Evolutionary conservation across 495 filamentous ascomycete species (phyloP).

Genomic region (Penicillium canariense): DNA sequence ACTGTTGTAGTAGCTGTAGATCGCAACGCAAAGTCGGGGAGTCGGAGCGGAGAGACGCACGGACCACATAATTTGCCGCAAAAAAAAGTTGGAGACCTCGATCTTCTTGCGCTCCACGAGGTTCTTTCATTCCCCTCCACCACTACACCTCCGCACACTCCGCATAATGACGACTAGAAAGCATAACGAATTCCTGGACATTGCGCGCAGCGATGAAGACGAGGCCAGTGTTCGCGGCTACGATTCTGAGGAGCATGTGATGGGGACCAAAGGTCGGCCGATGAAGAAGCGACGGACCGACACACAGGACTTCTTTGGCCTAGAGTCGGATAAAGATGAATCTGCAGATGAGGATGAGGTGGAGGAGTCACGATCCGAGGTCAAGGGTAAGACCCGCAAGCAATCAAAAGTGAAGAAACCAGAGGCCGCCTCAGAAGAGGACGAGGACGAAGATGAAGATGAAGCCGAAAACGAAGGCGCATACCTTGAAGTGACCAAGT

Average conservation of each 20-base stretch:
- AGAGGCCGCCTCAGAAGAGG: background rate
- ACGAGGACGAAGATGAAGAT: slow-evolving; percentile 23
- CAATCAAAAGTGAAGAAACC: slow-evolving; percentile 5
- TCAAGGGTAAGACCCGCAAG: slow-evolving; percentile 24
- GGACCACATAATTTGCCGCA: slow-evolving; percentile 21
- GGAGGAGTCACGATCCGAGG: slow-evolving; percentile 8
- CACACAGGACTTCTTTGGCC: slow-evolving; percentile 38
- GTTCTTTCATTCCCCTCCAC: background rate
- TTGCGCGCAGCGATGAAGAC: slow-evolving; percentile 58
- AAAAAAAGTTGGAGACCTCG: slow-evolving; percentile 27
- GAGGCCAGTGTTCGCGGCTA: slow-evolving; percentile 59
- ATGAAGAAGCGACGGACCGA: slow-evolving; percentile 62
- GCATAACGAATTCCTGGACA: slow-evolving; percentile 73
- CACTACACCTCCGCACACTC: background rate
- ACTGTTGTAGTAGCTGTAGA: background rate
- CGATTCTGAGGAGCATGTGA: slow-evolving; percentile 64
- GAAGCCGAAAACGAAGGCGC: slow-evolving; percentile 18
- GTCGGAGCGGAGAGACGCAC: slow-evolving; percentile 15
- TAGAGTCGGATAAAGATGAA: slow-evolving; percentile 41
- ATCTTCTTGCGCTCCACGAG: background rate
- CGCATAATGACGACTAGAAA: slow-evolving; percentile 63
- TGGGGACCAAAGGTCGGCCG: slow-evolving; percentile 59
- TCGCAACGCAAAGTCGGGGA: background rate
- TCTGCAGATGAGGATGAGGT: slow-evolving; percentile 22
- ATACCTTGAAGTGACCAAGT: slow-evolving; percentile 21